A percentile compares a stretch with the other conserved stretches of the same genome.
These are phyloP conservation scores for Rhododendron williamsianum DNA, from an alignment of 148 eudicot species.

Conservation along the genomic window DNA sequence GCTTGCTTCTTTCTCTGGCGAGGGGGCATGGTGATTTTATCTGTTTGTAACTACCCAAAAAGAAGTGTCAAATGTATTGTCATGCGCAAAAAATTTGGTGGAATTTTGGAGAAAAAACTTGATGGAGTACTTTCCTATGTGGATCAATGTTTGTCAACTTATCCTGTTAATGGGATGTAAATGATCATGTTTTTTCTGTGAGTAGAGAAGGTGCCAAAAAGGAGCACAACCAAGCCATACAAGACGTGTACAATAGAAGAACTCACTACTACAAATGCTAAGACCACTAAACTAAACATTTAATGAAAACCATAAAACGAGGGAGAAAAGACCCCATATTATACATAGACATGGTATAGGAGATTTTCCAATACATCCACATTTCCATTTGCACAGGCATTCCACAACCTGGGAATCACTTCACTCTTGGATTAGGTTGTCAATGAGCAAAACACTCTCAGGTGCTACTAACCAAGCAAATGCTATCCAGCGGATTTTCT, in stretches of 20 bases:
- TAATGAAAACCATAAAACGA: neutral
- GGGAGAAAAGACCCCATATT: neutral
- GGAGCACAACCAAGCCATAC: neutral
- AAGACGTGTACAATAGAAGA: neutral
- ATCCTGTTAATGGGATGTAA: neutral
- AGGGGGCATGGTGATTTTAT: neutral
- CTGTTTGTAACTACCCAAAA: neutral
- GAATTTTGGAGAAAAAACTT: neutral
- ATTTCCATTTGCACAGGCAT: neutral
- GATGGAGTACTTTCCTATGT: neutral
- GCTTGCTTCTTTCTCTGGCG: neutral
- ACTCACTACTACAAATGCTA: neutral
- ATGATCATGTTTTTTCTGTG: neutral
- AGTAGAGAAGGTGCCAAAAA: neutral
- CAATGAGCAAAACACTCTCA: neutral
- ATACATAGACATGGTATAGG: neutral
- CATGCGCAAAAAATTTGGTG: neutral
- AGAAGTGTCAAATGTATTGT: neutral
- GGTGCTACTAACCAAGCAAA: neutral
- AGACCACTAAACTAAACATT: neutral
- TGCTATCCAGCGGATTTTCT: neutral
- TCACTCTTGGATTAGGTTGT: constrained; percentile 2
- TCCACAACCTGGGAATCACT: neutral
- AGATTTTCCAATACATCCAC: neutral
- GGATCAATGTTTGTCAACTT: neutral